Percentiles rank a stretch among this genome's conserved stretches.
Evolutionary conservation across 148 eudicot species (phyloP).

Genomic region (Vaccinium vitisidaea): DNA sequence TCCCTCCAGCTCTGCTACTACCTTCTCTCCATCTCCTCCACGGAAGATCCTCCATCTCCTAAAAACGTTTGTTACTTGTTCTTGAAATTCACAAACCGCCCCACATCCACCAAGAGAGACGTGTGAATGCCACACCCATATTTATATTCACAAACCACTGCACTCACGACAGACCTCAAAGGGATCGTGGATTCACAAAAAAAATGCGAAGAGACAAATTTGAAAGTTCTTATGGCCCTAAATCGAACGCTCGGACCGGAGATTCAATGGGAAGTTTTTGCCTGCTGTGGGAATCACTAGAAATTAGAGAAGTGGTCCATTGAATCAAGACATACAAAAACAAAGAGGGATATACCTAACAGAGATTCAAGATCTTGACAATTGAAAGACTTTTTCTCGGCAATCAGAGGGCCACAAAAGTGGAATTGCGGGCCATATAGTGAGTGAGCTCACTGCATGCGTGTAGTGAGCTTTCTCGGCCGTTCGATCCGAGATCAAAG

Average conservation of each 20-base stretch:
- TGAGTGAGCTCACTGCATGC: too few relatives aligned
- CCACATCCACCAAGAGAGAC: slow-evolving; percentile 41
- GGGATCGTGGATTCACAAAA: slow-evolving; percentile 6
- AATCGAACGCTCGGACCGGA: not conserved
- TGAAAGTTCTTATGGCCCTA: slow-evolving; percentile 4
- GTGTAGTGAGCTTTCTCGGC: too few relatives aligned
- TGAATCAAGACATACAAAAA: not conserved
- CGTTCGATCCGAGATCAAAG: too few relatives aligned
- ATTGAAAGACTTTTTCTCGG: not conserved
- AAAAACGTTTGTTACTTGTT: too few relatives aligned
- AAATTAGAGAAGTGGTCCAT: slow-evolving; percentile 11
- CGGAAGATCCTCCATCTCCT: too few relatives aligned
- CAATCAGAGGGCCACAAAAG: not conserved
- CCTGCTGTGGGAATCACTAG: not conserved
- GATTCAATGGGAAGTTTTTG: not conserved
- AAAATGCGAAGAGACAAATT: not conserved
- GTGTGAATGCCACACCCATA: slow-evolving; percentile 36
- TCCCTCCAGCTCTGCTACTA: too few relatives aligned
- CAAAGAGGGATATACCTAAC: not conserved
- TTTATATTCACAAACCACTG: not conserved
- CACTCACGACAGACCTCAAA: not conserved
- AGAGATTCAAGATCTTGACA: not conserved
- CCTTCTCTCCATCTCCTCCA: too few relatives aligned
- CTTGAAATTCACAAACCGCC: too few relatives aligned
- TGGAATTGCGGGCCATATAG: too few relatives aligned